Percentiles rank a stretch among this genome's conserved stretches.
phyloP scores from a whole-genome alignment of 2,329 filamentous ascomycete species.

The Basipetospora chlamydospora region DNA sequence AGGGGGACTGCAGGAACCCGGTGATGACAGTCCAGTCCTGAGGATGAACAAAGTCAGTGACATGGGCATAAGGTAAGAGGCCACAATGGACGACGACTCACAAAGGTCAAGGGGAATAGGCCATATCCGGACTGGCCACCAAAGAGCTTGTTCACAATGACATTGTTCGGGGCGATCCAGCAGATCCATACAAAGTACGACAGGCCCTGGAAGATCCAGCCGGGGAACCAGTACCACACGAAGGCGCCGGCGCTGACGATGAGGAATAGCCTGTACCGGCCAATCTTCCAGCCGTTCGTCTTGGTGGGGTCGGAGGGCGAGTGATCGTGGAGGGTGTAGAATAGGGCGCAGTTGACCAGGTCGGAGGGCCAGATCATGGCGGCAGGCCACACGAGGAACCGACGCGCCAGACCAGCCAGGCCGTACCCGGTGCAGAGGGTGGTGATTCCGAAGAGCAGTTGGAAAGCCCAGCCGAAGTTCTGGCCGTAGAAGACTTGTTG shows the following conservation, averaged over 20 bases:
- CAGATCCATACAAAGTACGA: constrained; percentile 46
- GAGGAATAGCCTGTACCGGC: constrained; percentile 43
- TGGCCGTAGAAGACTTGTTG: constrained; percentile 35
- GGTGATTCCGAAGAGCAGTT: constrained; percentile 43
- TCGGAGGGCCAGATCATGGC: constrained; percentile 51
- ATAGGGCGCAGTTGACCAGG: constrained; percentile 46
- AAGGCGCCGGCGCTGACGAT: constrained; percentile 35
- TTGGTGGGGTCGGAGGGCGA: constrained; percentile 32
- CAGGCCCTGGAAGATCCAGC: constrained; percentile 47
- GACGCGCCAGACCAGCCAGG: constrained; percentile 42
- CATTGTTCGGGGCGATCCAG: constrained; percentile 48
- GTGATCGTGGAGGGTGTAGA: constrained; percentile 51
- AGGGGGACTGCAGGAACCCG: constrained; percentile 39
- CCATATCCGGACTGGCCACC: constrained; percentile 46
- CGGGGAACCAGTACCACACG: constrained; percentile 47
- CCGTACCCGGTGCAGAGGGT: constrained; percentile 51
- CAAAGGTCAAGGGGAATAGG: constrained; percentile 47
- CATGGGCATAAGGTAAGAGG: background rate
- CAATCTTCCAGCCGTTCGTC: constrained; percentile 43
- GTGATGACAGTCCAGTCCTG: constrained; percentile 47
- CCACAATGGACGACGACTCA: background rate
- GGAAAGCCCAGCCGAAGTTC: constrained; percentile 41
- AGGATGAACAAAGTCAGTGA: background rate
- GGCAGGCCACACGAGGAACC: constrained; percentile 46
- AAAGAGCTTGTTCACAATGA: constrained; percentile 50